A percentile compares a stretch with the other conserved stretches of the same genome.
Conservation (phyloP, 352 stramenopile genomes). For the Phytophthora melonis region DNA sequence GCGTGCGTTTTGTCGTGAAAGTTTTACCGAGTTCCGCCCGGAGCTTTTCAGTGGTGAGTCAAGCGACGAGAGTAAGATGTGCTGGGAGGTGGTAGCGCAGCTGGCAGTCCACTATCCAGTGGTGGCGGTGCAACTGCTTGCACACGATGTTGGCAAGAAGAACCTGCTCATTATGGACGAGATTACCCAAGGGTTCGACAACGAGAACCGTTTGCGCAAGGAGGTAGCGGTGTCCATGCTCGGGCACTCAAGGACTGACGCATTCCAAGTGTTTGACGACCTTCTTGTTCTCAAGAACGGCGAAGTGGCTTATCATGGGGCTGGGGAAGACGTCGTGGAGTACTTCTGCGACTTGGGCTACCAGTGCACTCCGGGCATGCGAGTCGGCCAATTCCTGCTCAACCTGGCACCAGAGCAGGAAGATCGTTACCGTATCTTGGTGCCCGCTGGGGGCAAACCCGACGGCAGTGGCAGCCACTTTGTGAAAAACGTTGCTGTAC, state of each 20-base stretch:
- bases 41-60: slow-evolving; percentile 23
- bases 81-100: slow-evolving; percentile 21
- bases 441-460: slow-evolving; percentile 6
- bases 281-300: slow-evolving; percentile 33
- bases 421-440: slow-evolving; percentile 19
- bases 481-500: slow-evolving; percentile 16
- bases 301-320: slow-evolving; percentile 24
- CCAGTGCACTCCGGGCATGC: slow-evolving; percentile 23
- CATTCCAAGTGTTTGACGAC: slow-evolving; percentile 31
- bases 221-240: slow-evolving; percentile 27
- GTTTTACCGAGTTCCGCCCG: slow-evolving; percentile 27
- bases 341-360: slow-evolving; percentile 34
- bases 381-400: slow-evolving; percentile 39
- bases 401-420: slow-evolving; percentile 25
- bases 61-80: slow-evolving; percentile 22
- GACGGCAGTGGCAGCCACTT: slow-evolving; percentile 5
- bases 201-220: slow-evolving; percentile 20
- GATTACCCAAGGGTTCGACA: slow-evolving; percentile 17
- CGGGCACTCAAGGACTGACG: slow-evolving; percentile 8
- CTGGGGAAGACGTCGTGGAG: slow-evolving; percentile 23
- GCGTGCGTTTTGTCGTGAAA: slow-evolving; percentile 33
- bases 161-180: slow-evolving; percentile 37
- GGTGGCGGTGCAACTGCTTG: slow-evolving; percentile 29
- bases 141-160: slow-evolving; percentile 27
- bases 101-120: slow-evolving; percentile 30